Conservation (phyloP, 768 basidiomycete genomes). For the Auricularia sp. region DNA sequence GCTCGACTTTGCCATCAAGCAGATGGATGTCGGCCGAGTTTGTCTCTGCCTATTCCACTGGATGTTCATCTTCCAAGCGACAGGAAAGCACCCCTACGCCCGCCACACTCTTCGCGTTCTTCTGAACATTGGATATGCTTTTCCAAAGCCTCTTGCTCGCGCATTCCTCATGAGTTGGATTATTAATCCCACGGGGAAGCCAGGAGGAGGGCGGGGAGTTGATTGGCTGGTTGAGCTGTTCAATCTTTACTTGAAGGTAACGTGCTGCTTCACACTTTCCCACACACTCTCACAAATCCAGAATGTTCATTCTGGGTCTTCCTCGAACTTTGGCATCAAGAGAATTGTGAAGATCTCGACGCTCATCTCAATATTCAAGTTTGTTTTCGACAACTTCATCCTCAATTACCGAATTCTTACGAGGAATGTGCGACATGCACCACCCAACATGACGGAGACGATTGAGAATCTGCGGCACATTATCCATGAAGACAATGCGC, state of each 20-base stretch:
- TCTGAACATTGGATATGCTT: neutral
- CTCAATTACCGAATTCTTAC: slow-evolving; percentile 18
- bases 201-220: neutral
- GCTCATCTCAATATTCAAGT: slow-evolving; percentile 11
- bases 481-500: neutral
- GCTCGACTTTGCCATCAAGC: neutral
- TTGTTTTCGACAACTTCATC: slow-evolving; percentile 5
- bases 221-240: neutral
- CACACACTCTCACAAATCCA: neutral
- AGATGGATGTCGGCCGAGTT: neutral
- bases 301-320: neutral
- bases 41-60: neutral
- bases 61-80: neutral
- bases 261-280: too few relatives aligned
- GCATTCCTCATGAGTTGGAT: neutral
- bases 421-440: slow-evolving; percentile 18
- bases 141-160: neutral
- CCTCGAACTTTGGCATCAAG: slow-evolving; percentile 7
- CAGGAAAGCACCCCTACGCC: neutral
- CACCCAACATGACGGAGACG: slow-evolving; percentile 21
- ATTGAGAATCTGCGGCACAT: slow-evolving; percentile 13
- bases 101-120: neutral
- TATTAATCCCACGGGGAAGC: neutral
- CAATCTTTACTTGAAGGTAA: neutral
- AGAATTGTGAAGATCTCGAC: slow-evolving; percentile 13